Conservation (phyloP, 176 grass and related monocot genomes). For the Zoysia pacifica region DNA sequence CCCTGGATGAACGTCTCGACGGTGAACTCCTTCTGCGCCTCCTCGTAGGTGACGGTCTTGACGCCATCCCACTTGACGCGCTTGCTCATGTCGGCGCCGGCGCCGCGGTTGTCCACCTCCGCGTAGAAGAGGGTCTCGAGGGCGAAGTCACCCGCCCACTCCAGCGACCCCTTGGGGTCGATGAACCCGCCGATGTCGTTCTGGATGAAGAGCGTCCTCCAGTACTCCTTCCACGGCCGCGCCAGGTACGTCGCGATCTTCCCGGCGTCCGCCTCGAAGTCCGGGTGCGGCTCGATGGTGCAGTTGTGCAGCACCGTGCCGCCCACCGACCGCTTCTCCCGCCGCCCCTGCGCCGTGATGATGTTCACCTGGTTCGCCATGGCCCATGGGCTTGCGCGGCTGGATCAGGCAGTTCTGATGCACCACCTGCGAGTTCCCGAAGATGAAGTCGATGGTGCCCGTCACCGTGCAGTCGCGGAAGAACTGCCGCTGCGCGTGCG, state of each 20-base stretch:
- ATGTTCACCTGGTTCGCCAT: conserved; percentile 77
- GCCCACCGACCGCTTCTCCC: conserved; percentile 49
- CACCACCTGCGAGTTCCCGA: conserved; percentile 71
- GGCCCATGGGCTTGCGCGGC: conserved; percentile 59
- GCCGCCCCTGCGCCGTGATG: conserved; percentile 69
- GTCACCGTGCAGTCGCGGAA: conserved; percentile 65
- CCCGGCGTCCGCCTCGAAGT: conserved; percentile 29
- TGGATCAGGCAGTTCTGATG: conserved; percentile 68
- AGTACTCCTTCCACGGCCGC: conserved; percentile 86
- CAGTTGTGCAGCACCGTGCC: conserved; percentile 75
- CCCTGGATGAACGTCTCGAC: conserved; percentile 78
- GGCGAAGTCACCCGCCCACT: conserved; percentile 71
- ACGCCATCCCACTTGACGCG: conserved; percentile 77
- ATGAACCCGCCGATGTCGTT: conserved; percentile 73
- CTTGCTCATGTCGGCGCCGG: conserved; percentile 60
- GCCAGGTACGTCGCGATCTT: conserved; percentile 71
- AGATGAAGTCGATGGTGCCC: conserved; percentile 74
- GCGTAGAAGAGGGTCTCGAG: conserved; percentile 86
- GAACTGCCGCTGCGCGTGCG: conserved; percentile 73
- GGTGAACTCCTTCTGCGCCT: conserved; percentile 65
- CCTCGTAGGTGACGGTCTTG: conserved; percentile 53
- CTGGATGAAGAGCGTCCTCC: conserved; percentile 72
- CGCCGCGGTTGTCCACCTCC: conserved; percentile 72
- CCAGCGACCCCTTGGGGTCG: conserved; percentile 66
- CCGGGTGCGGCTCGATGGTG: conserved; percentile 65